Evolutionary conservation across 2,329 filamentous ascomycete species (phyloP), one percentile per base, ranked within the genome.

Genomic region (Pestalotiopsis fici): DNA sequence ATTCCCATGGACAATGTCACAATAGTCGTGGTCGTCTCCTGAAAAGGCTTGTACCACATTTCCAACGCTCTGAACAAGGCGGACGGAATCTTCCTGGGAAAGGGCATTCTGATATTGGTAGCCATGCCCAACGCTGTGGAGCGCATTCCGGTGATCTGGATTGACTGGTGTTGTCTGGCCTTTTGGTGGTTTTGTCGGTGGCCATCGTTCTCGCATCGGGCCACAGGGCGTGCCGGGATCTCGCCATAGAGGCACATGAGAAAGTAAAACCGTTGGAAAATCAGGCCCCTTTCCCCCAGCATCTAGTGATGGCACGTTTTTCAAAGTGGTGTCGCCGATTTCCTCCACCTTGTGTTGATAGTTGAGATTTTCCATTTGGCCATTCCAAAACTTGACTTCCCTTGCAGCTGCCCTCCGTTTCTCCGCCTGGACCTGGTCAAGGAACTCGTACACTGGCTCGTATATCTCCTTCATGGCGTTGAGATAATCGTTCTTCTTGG

Each of bases 41-140:
- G 94, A 97, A 76, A 98, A 99, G 56, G 95, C 92, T 71, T 96
- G 92, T 3, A 89, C 86, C 13, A 98, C 88, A 69, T 96, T 93
- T 39, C 94, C 94, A 39, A 97, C 85, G 70, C 90, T 93, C 68
- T 91, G 86, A 55, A 97, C 83, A 47, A 99, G 83, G 64, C 90
- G 89, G 59, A 89, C 85, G 0, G 95, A 96, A 71, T 98, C 89
- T 2, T 88, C 85, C 62, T 91, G 88, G 63, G 87, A 92, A 28
- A 99, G 87, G 2, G 98, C 95, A 74, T 98, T 99, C 78, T 98
- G 95, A 76, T 99, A 99, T 78, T 99, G 96, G 76, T 98, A 98
- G 15, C 96, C 96, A 18, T 85, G 86, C 11, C 88, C 83, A 18
- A 99, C 89, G n/a, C 57, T 60, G 2, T 87, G 86, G 68, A 99